These are phyloP conservation scores for Zygosaccharomyces siamensis DNA, from an alignment of 805 yeast genomes.

Conservation along the genomic window DNA sequence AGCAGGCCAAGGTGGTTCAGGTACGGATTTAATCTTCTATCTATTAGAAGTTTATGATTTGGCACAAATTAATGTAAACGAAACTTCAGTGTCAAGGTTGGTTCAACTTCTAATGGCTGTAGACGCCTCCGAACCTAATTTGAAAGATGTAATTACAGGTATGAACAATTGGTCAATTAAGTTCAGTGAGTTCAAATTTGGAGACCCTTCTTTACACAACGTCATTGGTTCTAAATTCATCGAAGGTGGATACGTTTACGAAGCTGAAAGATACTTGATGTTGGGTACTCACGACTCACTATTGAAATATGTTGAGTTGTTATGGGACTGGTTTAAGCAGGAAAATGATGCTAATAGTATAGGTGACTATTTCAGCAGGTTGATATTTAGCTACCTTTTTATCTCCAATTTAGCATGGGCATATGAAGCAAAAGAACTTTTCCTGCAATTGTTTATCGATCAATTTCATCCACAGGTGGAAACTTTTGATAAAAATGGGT, in stretches of 20 bases:
- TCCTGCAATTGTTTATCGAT: conserved; percentile 36
- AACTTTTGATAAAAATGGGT: conserved; percentile 31
- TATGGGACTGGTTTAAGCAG: conserved; percentile 44
- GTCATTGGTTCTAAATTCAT: conserved; percentile 65
- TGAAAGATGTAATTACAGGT: conserved; percentile 63
- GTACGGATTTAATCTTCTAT: conserved; percentile 69
- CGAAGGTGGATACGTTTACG: conserved; percentile 46
- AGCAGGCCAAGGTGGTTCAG: conserved; percentile 72
- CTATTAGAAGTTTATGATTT: conserved; percentile 64
- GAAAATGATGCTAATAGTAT: conserved; percentile 27
- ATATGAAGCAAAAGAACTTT: conserved; percentile 34
- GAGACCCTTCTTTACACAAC: conserved; percentile 73
- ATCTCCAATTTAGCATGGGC: conserved; percentile 64
- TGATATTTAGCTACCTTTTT: conserved; percentile 70
- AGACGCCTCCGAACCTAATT: conserved; percentile 50
- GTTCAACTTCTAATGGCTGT: conserved; percentile 45
- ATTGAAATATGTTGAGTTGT: conserved; percentile 42
- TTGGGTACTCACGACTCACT: conserved; percentile 58
- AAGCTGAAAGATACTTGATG: conserved; percentile 69
- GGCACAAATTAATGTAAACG: conserved; percentile 41
- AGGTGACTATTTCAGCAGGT: conserved; percentile 44
- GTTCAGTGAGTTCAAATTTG: conserved; percentile 48
- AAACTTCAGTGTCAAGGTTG: conserved; percentile 43
- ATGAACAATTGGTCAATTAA: conserved; percentile 61
- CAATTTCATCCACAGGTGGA: conserved; percentile 21